These are phyloP conservation scores for Hypoxylon sp. DNA, from an alignment of 2,329 filamentous ascomycete genomes.

Conservation along the genomic window DNA sequence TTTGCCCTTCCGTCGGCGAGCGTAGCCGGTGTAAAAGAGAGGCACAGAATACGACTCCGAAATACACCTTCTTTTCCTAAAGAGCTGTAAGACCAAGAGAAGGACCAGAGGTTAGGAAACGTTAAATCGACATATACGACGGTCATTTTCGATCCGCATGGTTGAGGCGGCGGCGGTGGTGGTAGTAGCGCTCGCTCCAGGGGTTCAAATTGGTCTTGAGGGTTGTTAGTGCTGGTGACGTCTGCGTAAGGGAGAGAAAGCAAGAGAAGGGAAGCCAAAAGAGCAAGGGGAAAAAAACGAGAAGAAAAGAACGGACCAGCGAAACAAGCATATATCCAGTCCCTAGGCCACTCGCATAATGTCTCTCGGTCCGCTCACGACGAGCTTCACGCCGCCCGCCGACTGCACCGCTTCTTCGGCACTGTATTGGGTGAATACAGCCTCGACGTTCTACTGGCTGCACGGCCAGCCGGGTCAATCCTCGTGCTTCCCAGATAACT, in stretches of 20 bases:
- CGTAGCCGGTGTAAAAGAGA: slow-evolving; percentile 7
- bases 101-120: neutral
- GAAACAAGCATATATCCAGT: neutral
- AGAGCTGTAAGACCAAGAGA: neutral
- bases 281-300: neutral
- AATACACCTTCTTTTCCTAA: neutral
- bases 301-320: neutral
- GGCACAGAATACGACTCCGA: neutral
- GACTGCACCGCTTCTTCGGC: slow-evolving; percentile 35
- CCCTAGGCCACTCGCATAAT: slow-evolving; percentile 11
- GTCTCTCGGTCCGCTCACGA: slow-evolving; percentile 39
- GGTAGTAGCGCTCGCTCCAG: too few relatives aligned
- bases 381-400: slow-evolving; percentile 37
- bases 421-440: slow-evolving; percentile 40
- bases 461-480: slow-evolving; percentile 36
- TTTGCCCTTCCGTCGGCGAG: slow-evolving; percentile 3
- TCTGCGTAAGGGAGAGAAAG: neutral
- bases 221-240: neutral
- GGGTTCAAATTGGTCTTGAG: neutral
- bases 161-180: neutral
- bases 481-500: slow-evolving; percentile 41
- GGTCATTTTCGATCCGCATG: neutral
- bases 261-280: neutral
- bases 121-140: slow-evolving; percentile 4
- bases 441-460: slow-evolving; percentile 37